phyloP scores from a whole-genome alignment of 192 early-diverging fungal species.

The Coemansia sp. region DNA sequence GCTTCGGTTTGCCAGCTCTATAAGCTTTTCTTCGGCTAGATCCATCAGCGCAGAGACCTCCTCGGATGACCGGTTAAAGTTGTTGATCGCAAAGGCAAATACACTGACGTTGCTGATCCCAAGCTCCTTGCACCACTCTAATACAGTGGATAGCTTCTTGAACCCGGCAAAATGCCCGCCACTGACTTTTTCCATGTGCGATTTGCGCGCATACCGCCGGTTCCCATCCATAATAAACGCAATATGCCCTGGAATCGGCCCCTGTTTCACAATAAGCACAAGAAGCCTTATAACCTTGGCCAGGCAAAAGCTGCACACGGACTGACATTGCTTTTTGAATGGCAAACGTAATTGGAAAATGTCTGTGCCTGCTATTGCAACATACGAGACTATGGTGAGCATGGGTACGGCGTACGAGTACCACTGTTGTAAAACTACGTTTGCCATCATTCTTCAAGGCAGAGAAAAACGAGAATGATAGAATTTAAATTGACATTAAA shows the following conservation, averaged over 20 bases:
- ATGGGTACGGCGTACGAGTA: background rate
- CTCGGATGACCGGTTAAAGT: slow-evolving; percentile 84
- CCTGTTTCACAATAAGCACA: slow-evolving; percentile 56
- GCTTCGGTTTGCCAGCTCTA: slow-evolving; percentile 69
- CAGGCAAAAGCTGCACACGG: background rate
- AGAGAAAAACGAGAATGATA: background rate
- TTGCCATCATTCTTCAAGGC: background rate
- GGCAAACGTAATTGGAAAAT: background rate
- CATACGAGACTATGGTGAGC: background rate
- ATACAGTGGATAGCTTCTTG: slow-evolving; percentile 73
- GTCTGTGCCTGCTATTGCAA: slow-evolving; percentile 14
- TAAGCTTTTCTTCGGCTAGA: slow-evolving; percentile 73
- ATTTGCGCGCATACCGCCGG: slow-evolving; percentile 80
- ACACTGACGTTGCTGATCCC: slow-evolving; percentile 86
- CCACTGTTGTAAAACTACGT: background rate
- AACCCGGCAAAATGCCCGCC: slow-evolving; percentile 83
- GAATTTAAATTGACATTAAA: background rate
- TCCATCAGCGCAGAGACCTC: slow-evolving; percentile 89
- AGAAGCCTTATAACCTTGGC: slow-evolving; percentile 4
- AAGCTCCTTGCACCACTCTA: slow-evolving; percentile 85
- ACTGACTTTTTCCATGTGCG: slow-evolving; percentile 54
- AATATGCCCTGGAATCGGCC: slow-evolving; percentile 86
- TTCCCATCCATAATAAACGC: slow-evolving; percentile 99
- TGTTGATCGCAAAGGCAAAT: slow-evolving; percentile 98
- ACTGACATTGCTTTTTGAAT: slow-evolving; percentile 14